Conservation (phyloP, 169 alveolate genomes). For the Perkinsus marinus region DNA sequence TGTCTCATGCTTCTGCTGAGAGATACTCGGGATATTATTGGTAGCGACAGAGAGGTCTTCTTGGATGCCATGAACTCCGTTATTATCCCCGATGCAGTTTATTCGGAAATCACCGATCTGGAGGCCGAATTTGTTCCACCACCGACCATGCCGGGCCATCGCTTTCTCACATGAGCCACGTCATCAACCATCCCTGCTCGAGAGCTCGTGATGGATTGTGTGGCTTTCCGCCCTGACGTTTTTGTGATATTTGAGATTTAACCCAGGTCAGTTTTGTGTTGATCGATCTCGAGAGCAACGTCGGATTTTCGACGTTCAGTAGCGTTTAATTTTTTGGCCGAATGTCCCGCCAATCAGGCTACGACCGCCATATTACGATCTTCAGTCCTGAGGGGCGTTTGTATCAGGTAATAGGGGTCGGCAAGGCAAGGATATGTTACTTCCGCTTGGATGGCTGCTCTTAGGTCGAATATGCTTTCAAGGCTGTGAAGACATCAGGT, state of each 20-base stretch:
- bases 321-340: not conserved
- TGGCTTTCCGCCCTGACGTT: not conserved
- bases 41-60: not conserved
- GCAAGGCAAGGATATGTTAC: not conserved
- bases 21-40: not conserved
- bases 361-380: slow-evolving; percentile 83
- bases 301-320: not conserved
- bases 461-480: slow-evolving; percentile 80
- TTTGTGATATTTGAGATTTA: not conserved
- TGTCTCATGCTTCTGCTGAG: not conserved
- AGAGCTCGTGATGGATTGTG: not conserved
- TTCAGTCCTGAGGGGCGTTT: slow-evolving; percentile 97
- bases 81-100: not conserved
- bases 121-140: not conserved
- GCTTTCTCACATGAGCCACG: not conserved
- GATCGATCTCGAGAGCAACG: not conserved
- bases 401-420: slow-evolving; percentile 49
- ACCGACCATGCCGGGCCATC: not conserved
- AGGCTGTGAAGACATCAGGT: slow-evolving; percentile 88
- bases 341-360: slow-evolving; percentile 66
- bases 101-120: not conserved
- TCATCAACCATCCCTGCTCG: not conserved
- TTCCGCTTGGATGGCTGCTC: too few species aligned
- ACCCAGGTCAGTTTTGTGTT: not conserved
- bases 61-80: not conserved